phyloP scores from a whole-genome alignment of 2,329 filamentous ascomycete genomes.

The Fusarium papillatum region DNA sequence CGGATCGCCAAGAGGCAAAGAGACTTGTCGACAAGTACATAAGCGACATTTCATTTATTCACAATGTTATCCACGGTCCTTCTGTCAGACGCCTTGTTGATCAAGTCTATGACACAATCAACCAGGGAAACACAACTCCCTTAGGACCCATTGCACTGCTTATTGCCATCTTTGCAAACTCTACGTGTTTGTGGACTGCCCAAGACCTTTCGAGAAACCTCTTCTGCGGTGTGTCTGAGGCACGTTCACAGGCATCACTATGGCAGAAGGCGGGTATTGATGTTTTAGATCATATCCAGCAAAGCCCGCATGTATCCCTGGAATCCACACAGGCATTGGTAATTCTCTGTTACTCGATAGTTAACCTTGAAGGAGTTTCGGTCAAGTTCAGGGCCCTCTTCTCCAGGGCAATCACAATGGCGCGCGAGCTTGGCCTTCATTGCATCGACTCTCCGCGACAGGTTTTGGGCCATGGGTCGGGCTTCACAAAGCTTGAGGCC shows the following conservation, averaged over 20 bases:
- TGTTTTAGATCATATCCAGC: background rate
- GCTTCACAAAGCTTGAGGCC: slow-evolving; percentile 35
- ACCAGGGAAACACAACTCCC: background rate
- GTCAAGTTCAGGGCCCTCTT: background rate
- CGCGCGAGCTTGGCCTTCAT: slow-evolving; percentile 47
- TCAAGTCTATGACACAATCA: slow-evolving; percentile 17
- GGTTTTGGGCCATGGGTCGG: slow-evolving; percentile 23
- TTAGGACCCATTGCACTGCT: background rate
- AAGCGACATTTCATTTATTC: slow-evolving; percentile 41
- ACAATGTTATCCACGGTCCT: slow-evolving; percentile 43
- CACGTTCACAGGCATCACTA: slow-evolving; percentile 37
- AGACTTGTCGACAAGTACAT: slow-evolving; percentile 43
- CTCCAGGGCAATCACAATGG: slow-evolving; percentile 9
- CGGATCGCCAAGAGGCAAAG: slow-evolving; percentile 42
- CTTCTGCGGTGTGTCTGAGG: slow-evolving; percentile 38
- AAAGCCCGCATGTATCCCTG: background rate
- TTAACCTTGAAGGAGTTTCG: slow-evolving; percentile 1
- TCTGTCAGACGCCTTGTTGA: slow-evolving; percentile 39
- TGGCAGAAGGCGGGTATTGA: slow-evolving; percentile 44
- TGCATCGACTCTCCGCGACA: slow-evolving; percentile 47
- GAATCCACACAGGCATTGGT: background rate
- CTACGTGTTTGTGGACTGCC: slow-evolving; percentile 30
- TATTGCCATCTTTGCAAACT: background rate
- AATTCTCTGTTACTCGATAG: background rate
- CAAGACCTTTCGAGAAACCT: slow-evolving; percentile 39